Percentiles rank a stretch among this genome's conserved stretches.
These are phyloP conservation scores for Marasmius fiardii DNA, from an alignment of 1,284 basidiomycete species.

Conservation along the genomic window DNA sequence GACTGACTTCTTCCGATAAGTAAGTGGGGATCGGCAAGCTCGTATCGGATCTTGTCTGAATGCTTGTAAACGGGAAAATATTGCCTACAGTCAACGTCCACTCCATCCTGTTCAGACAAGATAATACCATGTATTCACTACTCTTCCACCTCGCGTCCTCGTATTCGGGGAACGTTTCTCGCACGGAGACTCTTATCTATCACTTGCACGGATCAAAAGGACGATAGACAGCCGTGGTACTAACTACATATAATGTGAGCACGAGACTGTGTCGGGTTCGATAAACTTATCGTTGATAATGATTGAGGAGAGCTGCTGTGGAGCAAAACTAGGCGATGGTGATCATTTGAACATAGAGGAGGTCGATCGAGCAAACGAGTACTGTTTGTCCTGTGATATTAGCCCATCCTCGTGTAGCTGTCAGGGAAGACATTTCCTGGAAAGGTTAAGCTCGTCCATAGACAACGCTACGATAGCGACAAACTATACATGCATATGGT, in stretches of 20 bases:
- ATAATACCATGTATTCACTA: no score
- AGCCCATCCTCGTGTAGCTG: constrained; percentile 42
- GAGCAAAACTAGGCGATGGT: constrained; percentile 63
- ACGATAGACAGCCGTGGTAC: constrained; percentile 58
- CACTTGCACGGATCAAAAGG: constrained; percentile 52
- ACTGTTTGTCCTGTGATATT: constrained; percentile 59
- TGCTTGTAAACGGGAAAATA: no score
- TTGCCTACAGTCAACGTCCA: no score
- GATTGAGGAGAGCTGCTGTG: no score
- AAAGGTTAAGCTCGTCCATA: constrained; percentile 74
- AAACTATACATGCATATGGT: constrained; percentile 64
- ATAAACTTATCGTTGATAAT: constrained; percentile 49
- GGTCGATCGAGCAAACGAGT: constrained; percentile 72
- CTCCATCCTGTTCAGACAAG: no score
- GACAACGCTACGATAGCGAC: constrained; percentile 63
- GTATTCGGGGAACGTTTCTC: constrained; percentile 63
- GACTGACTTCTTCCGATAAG: no score
- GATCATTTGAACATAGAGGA: constrained; percentile 76
- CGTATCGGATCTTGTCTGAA: no score
- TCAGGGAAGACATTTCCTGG: no score
- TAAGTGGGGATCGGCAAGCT: no score
- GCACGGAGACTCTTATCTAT: constrained; percentile 58
- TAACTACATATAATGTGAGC: constrained; percentile 34
- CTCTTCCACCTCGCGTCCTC: constrained; percentile 70
- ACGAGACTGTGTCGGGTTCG: constrained; percentile 8